Evolutionary conservation across 2,329 filamentous ascomycete genomes (phyloP).

Genomic region (Cryphonectria nitschkei): DNA sequence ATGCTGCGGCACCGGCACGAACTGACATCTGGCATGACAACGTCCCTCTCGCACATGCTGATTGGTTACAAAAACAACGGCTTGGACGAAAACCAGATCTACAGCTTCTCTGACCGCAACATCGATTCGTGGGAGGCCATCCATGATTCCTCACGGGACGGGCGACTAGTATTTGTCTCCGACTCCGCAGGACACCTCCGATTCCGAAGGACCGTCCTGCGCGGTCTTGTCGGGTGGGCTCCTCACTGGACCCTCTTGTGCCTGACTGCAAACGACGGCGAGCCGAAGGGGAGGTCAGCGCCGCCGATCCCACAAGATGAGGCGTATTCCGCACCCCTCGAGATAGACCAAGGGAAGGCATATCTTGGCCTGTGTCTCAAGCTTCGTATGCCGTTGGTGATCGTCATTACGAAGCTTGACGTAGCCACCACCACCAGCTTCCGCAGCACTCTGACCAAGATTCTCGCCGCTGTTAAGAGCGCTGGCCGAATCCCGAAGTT

Average conservation of each 20-base stretch:
- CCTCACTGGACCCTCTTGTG: conserved; percentile 93
- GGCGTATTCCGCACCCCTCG: conserved; percentile 53
- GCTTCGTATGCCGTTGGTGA: conserved; percentile 73
- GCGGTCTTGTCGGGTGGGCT: conserved; percentile 92
- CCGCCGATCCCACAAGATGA: conserved; percentile 54
- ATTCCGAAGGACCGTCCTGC: conserved; percentile 85
- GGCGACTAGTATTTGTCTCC: conserved; percentile 82
- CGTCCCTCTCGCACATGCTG: conserved; percentile 91
- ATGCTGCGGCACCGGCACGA: conserved; percentile 93
- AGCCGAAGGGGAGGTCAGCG: conserved; percentile 41
- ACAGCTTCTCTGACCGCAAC: conserved; percentile 87
- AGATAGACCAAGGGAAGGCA: conserved; percentile 74
- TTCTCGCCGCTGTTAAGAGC: conserved; percentile 78
- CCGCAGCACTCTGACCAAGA: conserved; percentile 69
- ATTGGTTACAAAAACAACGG: conserved; percentile 70
- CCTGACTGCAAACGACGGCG: conserved; percentile 76
- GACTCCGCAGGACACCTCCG: conserved; percentile 91
- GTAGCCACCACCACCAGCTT: conserved; percentile 75
- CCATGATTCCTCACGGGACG: conserved; percentile 74
- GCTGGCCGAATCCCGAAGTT: conserved; percentile 75
- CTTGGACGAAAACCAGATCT: conserved; percentile 49
- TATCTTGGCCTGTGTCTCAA: conserved; percentile 86
- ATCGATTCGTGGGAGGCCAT: conserved; percentile 95
- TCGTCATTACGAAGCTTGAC: conserved; percentile 91
- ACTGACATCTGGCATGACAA: conserved; percentile 87